phyloP scores from a whole-genome alignment of 805 yeast genomes.

The Ascoidea asiatica region DNA sequence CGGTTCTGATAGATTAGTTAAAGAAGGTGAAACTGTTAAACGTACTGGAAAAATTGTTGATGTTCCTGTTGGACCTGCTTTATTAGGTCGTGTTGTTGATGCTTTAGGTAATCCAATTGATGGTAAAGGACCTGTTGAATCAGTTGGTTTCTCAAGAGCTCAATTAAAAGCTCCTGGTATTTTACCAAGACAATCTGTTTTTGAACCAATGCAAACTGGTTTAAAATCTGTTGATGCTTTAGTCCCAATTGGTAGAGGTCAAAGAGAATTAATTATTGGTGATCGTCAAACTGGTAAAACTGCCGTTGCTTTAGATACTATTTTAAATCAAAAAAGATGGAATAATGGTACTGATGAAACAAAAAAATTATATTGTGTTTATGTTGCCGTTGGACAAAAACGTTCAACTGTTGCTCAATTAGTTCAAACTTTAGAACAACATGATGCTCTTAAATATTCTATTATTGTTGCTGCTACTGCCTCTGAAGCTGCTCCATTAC shows the following conservation, averaged over 20 bases:
- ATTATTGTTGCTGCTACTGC: slow-evolving; percentile 99
- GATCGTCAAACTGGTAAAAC: slow-evolving; percentile 99
- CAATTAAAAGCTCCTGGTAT: slow-evolving; percentile 99
- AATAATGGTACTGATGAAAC: slow-evolving; percentile 88
- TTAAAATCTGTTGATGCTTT: slow-evolving; percentile 97
- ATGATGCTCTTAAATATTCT: slow-evolving; percentile 95
- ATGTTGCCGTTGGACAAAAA: slow-evolving; percentile 99
- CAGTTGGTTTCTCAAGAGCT: slow-evolving; percentile 80
- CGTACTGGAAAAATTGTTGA: slow-evolving; percentile 99
- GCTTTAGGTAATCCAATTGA: slow-evolving; percentile 99
- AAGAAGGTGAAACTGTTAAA: slow-evolving; percentile 99
- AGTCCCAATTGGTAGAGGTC: slow-evolving; percentile 99
- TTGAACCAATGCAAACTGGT: slow-evolving; percentile 99
- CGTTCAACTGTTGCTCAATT: slow-evolving; percentile 99
- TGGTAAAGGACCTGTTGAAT: slow-evolving; percentile 96
- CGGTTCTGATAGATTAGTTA: slow-evolving; percentile 97
- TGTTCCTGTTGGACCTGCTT: slow-evolving; percentile 96
- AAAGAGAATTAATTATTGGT: slow-evolving; percentile 99
- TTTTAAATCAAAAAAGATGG: slow-evolving; percentile 98
- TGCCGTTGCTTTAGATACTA: slow-evolving; percentile 97
- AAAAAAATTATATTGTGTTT: slow-evolving; percentile 98
- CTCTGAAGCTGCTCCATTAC: slow-evolving; percentile 99
- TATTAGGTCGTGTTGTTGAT: slow-evolving; percentile 98
- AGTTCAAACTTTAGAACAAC: slow-evolving; percentile 96
- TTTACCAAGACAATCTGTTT: slow-evolving; percentile 96